Evolutionary conservation across 306 rosid species (phyloP).

Genomic region (Bauhinia variegata): DNA sequence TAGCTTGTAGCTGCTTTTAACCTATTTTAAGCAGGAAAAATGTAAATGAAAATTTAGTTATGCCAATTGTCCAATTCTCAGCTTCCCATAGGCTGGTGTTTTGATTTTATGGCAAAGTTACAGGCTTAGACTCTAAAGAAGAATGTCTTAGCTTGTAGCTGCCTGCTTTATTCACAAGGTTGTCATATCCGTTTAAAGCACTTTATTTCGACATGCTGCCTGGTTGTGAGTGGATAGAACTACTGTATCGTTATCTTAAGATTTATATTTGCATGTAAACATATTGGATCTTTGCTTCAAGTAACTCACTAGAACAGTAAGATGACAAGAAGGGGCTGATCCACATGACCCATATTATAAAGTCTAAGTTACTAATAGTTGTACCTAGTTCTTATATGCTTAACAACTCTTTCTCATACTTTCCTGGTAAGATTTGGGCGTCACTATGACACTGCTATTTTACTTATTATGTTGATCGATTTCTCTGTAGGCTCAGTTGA

Average conservation of each 20-base stretch:
- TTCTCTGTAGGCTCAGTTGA: constrained; percentile 74
- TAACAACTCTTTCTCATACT: constrained; percentile 5
- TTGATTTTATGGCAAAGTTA: not conserved
- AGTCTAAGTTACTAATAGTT: constrained; percentile 15
- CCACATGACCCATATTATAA: constrained; percentile 13
- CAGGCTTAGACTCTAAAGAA: not conserved
- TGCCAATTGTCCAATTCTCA: not conserved
- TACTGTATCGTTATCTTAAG: not conserved
- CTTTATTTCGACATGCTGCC: not conserved
- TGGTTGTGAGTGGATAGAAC: not conserved
- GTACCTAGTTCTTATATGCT: constrained; percentile 3
- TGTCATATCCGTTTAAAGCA: not conserved
- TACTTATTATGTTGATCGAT: constrained; percentile 8
- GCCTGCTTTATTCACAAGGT: not conserved
- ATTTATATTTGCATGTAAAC: not conserved
- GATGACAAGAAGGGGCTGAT: constrained; percentile 25
- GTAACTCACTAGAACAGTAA: constrained; percentile 17
- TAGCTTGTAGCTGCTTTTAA: too few species aligned
- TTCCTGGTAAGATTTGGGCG: constrained; percentile 30
- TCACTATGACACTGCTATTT: constrained; percentile 18
- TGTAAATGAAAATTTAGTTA: not conserved
- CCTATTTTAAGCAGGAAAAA: not conserved
- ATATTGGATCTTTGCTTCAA: constrained; percentile 27
- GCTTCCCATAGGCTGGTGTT: not conserved
- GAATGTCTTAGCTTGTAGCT: not conserved